phyloP scores from a whole-genome alignment of 192 early-diverging fungal species.

The Rhizoclosmatium sp. region DNA sequence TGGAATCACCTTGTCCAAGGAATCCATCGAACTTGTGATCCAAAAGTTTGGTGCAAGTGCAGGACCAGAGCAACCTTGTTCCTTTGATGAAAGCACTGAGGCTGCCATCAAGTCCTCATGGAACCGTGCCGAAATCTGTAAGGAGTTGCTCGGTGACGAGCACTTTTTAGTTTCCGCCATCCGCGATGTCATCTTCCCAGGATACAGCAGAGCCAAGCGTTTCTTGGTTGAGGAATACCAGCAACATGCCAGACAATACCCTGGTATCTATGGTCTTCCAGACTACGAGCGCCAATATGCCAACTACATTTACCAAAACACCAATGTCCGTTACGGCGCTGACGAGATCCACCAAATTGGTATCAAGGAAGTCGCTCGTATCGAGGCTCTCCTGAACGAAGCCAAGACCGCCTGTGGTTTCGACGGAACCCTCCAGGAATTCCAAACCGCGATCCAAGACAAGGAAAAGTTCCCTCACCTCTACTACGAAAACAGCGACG shows the following conservation, averaged over 20 bases:
- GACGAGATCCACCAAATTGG: constrained; percentile 51
- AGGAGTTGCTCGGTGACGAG: constrained; percentile 33
- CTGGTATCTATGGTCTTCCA: constrained; percentile 45
- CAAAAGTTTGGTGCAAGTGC: constrained; percentile 25
- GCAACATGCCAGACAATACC: constrained; percentile 38
- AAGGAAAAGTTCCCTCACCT: constrained; percentile 44
- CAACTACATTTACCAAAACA: constrained; percentile 40
- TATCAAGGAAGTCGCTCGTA: constrained; percentile 49
- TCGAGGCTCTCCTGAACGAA: constrained; percentile 41
- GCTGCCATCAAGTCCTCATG: constrained; percentile 16
- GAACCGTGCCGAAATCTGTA: constrained; percentile 26
- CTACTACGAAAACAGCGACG: constrained; percentile 40
- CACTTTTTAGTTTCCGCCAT: constrained; percentile 38
- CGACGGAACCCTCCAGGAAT: constrained; percentile 44
- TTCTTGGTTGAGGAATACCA: constrained; percentile 48
- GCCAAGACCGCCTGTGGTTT: constrained; percentile 40
- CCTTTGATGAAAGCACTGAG: constrained; percentile 23
- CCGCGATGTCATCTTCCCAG: constrained; percentile 31
- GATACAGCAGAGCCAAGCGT: constrained; percentile 21
- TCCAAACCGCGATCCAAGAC: constrained; percentile 42
- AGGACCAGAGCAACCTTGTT: not conserved
- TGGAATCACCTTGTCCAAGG: constrained; percentile 36
- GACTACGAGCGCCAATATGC: constrained; percentile 41
- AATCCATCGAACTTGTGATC: constrained; percentile 43
- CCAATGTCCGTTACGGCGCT: constrained; percentile 35